Conservation (phyloP, 78 protist species). For the Dictyostelium capitatum region DNA sequence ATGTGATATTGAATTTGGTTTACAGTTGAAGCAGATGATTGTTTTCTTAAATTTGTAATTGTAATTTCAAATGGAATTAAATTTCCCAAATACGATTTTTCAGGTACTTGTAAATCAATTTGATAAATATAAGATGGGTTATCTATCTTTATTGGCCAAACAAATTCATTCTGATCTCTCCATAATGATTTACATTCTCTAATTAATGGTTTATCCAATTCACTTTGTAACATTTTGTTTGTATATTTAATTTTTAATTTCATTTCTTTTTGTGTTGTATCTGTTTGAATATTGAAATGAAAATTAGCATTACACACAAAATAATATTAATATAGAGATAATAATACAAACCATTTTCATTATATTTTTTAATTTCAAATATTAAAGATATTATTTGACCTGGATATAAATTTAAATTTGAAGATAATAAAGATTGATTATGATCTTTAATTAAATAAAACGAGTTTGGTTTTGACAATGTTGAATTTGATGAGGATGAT, state of each 20-base stretch:
- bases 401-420: constrained; percentile 51
- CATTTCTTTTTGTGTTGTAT: background rate
- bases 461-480: background rate
- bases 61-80: constrained; percentile 41
- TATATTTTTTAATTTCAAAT: constrained; percentile 67
- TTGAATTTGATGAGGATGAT: background rate
- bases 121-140: constrained; percentile 31
- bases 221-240: constrained; percentile 34
- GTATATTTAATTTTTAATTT: constrained; percentile 42
- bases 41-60: constrained; percentile 37
- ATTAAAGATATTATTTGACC: constrained; percentile 56
- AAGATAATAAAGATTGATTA: constrained; percentile 12
- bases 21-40: background rate
- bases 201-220: background rate
- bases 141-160: constrained; percentile 38
- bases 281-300: background rate
- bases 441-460: constrained; percentile 67
- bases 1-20: constrained; percentile 7
- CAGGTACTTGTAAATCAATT: constrained; percentile 15
- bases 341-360: background rate
- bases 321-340: background rate
- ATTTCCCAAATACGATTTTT: constrained; percentile 11
- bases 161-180: constrained; percentile 52
- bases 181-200: constrained; percentile 66
- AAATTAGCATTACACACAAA: background rate